Percentiles rank a stretch among this genome's conserved stretches.
Conservation (phyloP, 257 asterid genomes). For the Petunia axillaris region DNA sequence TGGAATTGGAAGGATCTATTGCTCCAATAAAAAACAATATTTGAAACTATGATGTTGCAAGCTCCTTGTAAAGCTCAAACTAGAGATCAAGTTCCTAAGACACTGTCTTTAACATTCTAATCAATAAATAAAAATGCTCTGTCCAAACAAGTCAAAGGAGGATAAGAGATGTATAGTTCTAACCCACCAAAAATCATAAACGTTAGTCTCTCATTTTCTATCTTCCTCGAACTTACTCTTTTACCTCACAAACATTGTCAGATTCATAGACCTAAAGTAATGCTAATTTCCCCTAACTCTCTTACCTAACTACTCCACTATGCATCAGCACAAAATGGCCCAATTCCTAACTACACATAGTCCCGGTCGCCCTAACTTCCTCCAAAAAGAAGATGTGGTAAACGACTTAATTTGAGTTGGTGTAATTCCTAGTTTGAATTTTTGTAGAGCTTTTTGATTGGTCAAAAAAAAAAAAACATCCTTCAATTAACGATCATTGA, state of each 20-base stretch:
- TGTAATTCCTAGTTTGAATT: not conserved
- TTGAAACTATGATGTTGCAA: too few species aligned
- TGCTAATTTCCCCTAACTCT: conserved; percentile 31
- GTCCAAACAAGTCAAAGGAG: not conserved
- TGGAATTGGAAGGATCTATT: too few species aligned
- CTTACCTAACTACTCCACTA: conserved; percentile 2
- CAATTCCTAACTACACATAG: too few species aligned
- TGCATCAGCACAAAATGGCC: not conserved
- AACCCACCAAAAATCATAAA: not conserved
- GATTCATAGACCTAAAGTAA: not conserved
- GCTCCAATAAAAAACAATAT: too few species aligned
- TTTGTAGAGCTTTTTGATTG: not conserved
- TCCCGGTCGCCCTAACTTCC: not conserved
- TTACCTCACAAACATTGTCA: conserved; percentile 16
- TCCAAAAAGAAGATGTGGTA: not conserved
- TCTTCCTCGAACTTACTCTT: conserved; percentile 17
- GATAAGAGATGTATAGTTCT: not conserved
- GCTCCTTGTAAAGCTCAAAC: too few species aligned
- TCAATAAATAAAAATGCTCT: too few species aligned
- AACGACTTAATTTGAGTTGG: not conserved
- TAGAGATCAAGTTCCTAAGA: too few species aligned
- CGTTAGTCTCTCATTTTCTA: not conserved
- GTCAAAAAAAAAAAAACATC: not conserved
- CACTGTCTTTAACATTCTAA: too few species aligned
- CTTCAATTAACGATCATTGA: not conserved